Base-by-base conservation (phyloP, 2,329 filamentous ascomycete genomes). In the Chaetomium sp. region DNA sequence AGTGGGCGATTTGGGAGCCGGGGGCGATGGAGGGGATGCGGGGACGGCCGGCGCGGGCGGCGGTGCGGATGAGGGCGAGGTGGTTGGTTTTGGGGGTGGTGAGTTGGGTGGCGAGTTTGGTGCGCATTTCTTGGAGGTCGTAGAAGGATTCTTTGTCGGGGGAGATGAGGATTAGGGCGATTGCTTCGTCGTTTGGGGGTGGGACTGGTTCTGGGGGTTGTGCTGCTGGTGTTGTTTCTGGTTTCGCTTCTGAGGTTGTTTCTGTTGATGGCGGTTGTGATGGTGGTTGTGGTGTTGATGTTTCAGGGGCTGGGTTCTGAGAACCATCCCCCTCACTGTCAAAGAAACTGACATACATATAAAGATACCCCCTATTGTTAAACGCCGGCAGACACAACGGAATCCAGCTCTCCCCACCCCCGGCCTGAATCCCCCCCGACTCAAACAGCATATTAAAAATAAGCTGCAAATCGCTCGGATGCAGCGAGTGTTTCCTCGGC, bases 391-490 rank as follows among this genome's bases (percentile, higher is more conserved):
- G 79, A 66, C 94, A 99, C 6, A 99, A 79, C 0, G 94, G 94
- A 48, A 97, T 92, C 94, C 94, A 99, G 65, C 92, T 96, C 71
- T 99, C 94, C 35, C 92, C 94, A 41, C 80, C 91, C 5, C 89
- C 91, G 19, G 90, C 87, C 68, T 94, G 92, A 68, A 99, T 87
- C 44, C 89, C 88, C 49, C 90, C 89, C 2, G 92, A 94, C 73
- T 95, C 91, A 66, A 99, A 99, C 1, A 99, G 83, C 95, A 99
- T 99, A 68, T 97, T 97, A 78, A 99, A 99, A 58, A 99, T 91
- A 46, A 99, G 81, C 67, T 96, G 92, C 32, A 99, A 78, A 68
- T 99, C 94, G 60, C 91, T 92, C 0, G 95, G 94, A 65, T 99
- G 95, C 2, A 99, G 78, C 0, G 91, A 96, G 70, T 99, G 94